phyloP scores from a whole-genome alignment of 2,329 filamentous ascomycete species.

The Blastomyces parvus region DNA sequence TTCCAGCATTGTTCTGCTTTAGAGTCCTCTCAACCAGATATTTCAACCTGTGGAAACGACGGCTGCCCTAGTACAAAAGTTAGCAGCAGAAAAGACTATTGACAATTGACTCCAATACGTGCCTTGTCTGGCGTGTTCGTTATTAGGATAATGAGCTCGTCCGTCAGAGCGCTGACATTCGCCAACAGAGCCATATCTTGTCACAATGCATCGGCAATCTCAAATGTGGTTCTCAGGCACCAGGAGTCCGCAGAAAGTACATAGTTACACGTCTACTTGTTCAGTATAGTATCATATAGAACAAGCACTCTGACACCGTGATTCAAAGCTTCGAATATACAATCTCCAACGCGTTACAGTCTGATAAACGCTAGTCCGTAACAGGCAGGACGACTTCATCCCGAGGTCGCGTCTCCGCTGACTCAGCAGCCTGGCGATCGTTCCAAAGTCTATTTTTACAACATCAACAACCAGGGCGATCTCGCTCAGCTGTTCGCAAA shows the following conservation, averaged over 20 bases:
- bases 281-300: not conserved
- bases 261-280: not conserved
- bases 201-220: not conserved
- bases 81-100: conserved; percentile 3
- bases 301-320: not conserved
- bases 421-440: not conserved
- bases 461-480: not conserved
- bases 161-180: conserved; percentile 54
- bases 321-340: too few relatives aligned
- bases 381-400: not conserved
- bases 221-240: not conserved
- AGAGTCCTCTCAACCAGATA: conserved; percentile 26
- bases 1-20: conserved; percentile 42
- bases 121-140: conserved; percentile 49
- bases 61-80: conserved; percentile 21
- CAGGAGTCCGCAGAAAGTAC: not conserved
- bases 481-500: not conserved
- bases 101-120: conserved; percentile 18
- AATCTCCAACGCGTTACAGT: not conserved
- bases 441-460: not conserved
- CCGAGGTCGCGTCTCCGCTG: not conserved
- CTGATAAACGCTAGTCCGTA: not conserved
- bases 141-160: conserved; percentile 60
- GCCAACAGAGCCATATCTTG: conserved; percentile 60
- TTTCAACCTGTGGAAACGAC: conserved; percentile 24